Evolutionary conservation across 345 rosid species (phyloP).

Genomic region (Conringia planisiliqua): DNA sequence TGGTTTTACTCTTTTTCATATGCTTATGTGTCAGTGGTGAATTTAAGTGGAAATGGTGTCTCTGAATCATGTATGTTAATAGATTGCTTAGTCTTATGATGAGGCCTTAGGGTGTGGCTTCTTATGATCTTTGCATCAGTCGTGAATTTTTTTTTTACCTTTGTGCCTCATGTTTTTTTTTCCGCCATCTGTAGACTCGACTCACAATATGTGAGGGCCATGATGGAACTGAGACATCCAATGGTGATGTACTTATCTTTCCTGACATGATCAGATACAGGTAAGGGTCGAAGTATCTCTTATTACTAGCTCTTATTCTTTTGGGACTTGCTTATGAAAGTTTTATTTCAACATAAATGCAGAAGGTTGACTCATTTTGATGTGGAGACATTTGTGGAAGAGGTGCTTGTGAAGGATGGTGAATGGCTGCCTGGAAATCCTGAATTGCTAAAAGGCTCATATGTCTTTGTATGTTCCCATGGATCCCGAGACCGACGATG

Average conservation of each 20-base stretch:
- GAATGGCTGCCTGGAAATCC: slow-evolving; percentile 96
- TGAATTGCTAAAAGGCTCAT: slow-evolving; percentile 72
- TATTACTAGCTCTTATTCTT: neutral
- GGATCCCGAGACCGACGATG: slow-evolving; percentile 85
- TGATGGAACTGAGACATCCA: slow-evolving; percentile 96
- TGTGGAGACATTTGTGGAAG: slow-evolving; percentile 96
- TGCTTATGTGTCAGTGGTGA: neutral
- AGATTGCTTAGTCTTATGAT: neutral
- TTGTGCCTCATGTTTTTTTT: neutral
- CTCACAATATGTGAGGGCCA: slow-evolving; percentile 96
- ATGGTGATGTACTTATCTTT: slow-evolving; percentile 93
- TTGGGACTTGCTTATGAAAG: slow-evolving; percentile 16
- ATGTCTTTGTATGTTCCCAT: slow-evolving; percentile 90
- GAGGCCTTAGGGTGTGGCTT: neutral
- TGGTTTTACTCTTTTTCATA: neutral
- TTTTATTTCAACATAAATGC: slow-evolving; percentile 33
- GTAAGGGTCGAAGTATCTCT: slow-evolving; percentile 29
- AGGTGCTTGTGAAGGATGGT: slow-evolving; percentile 90
- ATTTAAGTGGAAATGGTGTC: neutral
- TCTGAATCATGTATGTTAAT: neutral
- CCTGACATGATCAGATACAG: slow-evolving; percentile 99
- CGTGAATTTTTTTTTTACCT: neutral
- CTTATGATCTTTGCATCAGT: neutral
- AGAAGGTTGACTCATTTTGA: slow-evolving; percentile 99
- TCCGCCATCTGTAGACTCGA: slow-evolving; percentile 48